Conservation (phyloP, 2,329 filamentous ascomycete genomes). For the Chrysoporthe austroafricana region DNA sequence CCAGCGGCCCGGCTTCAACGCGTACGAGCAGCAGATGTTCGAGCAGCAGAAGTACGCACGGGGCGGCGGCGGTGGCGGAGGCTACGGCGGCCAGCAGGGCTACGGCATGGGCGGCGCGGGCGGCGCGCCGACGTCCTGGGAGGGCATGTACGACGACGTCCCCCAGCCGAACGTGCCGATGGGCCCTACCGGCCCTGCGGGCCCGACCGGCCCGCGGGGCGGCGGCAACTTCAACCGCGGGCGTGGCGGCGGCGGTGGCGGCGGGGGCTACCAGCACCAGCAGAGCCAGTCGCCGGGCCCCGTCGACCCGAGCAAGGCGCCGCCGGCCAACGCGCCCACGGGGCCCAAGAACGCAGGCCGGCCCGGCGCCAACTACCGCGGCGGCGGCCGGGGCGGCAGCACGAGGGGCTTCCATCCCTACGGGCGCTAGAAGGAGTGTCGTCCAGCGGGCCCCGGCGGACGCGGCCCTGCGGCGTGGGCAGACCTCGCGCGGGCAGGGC, state of each 20-base stretch:
- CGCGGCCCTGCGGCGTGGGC: neutral
- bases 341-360: slow-evolving; percentile 94
- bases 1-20: slow-evolving; percentile 59
- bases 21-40: slow-evolving; percentile 74
- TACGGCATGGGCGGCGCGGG: slow-evolving; percentile 42
- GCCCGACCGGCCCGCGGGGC: slow-evolving; percentile 50
- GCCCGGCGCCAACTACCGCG: slow-evolving; percentile 90
- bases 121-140: slow-evolving; percentile 83
- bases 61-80: slow-evolving; percentile 40
- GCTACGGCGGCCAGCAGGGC: slow-evolving; percentile 35
- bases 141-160: slow-evolving; percentile 97
- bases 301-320: slow-evolving; percentile 58
- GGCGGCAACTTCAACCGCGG: slow-evolving; percentile 41
- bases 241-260: slow-evolving; percentile 32
- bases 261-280: slow-evolving; percentile 37
- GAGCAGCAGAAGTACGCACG: slow-evolving; percentile 81
- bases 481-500: neutral
- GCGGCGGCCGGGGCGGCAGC: slow-evolving; percentile 78
- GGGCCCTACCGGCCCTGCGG: slow-evolving; percentile 37
- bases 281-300: slow-evolving; percentile 42
- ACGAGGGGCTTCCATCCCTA: slow-evolving; percentile 83
- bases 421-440: slow-evolving; percentile 29
- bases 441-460: too few species aligned
- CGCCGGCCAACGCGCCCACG: slow-evolving; percentile 84
- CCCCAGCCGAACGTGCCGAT: slow-evolving; percentile 71